Conservation (phyloP, 805 yeast genomes). For the Candida sonorensis region DNA sequence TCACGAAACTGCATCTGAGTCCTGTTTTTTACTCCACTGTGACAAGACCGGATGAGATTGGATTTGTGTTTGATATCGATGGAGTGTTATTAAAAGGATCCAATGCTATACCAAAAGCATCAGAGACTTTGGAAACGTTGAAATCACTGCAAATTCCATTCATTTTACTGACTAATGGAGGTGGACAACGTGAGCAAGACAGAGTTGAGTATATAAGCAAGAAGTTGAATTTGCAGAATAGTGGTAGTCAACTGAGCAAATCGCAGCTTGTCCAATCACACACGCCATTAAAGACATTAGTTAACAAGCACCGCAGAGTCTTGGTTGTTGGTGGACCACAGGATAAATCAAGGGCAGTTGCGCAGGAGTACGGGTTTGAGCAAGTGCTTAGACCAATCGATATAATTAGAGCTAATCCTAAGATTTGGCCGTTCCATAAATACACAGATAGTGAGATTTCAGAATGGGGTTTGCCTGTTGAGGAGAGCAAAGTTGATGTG, state of each 20-base stretch:
- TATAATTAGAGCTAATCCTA: conserved; percentile 48
- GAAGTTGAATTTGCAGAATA: conserved; percentile 30
- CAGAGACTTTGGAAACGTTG: conserved; percentile 40
- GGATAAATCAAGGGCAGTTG: conserved; percentile 70
- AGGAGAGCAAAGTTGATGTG: conserved; percentile 18
- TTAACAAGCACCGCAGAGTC: conserved; percentile 49
- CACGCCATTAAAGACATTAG: conserved; percentile 70
- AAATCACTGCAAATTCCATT: conserved; percentile 58
- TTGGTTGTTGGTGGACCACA: conserved; percentile 80
- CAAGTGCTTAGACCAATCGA: conserved; percentile 73
- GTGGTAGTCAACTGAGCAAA: conserved; percentile 40
- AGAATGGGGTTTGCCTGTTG: conserved; percentile 32
- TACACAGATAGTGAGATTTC: conserved; percentile 39
- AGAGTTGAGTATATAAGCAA: conserved; percentile 48
- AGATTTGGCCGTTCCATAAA: conserved; percentile 65
- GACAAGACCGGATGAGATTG: conserved; percentile 13
- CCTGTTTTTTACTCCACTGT: background rate
- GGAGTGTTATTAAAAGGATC: conserved; percentile 81
- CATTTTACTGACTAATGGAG: conserved; percentile 85
- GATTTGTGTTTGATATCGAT: conserved; percentile 52
- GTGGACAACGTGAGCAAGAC: conserved; percentile 65
- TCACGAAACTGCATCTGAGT: background rate
- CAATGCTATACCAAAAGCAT: conserved; percentile 59
- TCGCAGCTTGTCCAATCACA: conserved; percentile 79
- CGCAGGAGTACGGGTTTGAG: conserved; percentile 67